Evolutionary conservation across 164 flowering plant genomes (phyloP), one percentile per base, ranked within the genome.

Genomic region (Pachysandra terminalis): DNA sequence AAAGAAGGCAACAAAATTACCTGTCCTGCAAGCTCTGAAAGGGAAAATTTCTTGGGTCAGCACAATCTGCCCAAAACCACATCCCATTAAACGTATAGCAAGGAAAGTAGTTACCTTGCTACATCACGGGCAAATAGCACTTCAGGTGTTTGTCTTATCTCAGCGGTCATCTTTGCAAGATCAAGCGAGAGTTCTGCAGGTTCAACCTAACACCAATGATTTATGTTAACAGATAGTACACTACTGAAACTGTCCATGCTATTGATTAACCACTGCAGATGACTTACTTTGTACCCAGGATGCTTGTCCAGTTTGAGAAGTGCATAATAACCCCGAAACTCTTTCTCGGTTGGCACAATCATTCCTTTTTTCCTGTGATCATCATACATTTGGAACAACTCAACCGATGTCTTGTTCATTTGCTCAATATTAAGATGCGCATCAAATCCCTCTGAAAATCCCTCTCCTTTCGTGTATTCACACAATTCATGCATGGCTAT

Each of bases 351-450:
- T 7, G 87, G 81, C 19, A 93, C 68, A 77, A 67, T 62, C 27
- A 78, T 79, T 74, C 97, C 99, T 65, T 81, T 96, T 79, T 93
- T 96, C 79, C 95, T 82, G 79, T 96, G 96, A 71, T 96, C 98
- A 75, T 96, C 96, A 73, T 96, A 96, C 84, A 96, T 66, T 74
- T 96, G 97, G 74, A 96, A 96, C 74, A 96, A 78, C 59, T 96
- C 99, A 63, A 91, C 99, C 9, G 98, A 91, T 60, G 98, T 83
- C 80, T 96, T 93, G 81, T 96, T 93, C 99, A 96, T 96, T 80
- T 96, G 98, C 73, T 96, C 99, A 73, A 96, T 96, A 77, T 93
- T 96, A 61, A 96, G 95, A 72, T 96, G 99, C 9, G 99, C 97
- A 86, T 96, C 99, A 79, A 96, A 96, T 32, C 98, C 99, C 82